These are phyloP conservation scores for Phtheirospermum japonicum DNA, from an alignment of 257 asterid species.

Conservation along the genomic window DNA sequence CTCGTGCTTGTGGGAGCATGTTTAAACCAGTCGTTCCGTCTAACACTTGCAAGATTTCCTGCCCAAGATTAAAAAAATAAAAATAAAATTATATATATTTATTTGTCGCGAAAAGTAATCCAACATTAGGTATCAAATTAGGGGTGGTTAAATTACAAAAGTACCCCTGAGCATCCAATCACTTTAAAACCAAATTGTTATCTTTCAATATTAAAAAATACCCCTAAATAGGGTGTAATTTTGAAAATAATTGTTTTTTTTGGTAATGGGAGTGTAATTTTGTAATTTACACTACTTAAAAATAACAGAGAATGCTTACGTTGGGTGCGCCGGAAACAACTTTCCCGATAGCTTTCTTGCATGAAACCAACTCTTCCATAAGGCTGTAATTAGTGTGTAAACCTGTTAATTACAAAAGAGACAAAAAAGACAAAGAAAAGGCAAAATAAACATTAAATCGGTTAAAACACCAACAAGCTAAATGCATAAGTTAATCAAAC, in stretches of 20 bases:
- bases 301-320: slow-evolving; percentile 42
- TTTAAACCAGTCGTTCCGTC: too few species aligned
- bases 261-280: neutral
- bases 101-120: too few species aligned
- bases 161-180: too few species aligned
- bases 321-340: slow-evolving; percentile 82
- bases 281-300: neutral
- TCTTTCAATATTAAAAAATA: too few species aligned
- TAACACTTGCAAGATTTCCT: too few species aligned
- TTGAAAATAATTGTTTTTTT: neutral
- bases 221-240: too few species aligned
- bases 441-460: neutral
- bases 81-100: too few species aligned
- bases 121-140: too few species aligned
- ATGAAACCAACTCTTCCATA: slow-evolving; percentile 88
- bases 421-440: neutral
- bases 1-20: too few species aligned
- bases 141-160: too few species aligned
- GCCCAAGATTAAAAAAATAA: too few species aligned
- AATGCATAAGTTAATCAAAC: slow-evolving; percentile 29
- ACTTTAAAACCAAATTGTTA: too few species aligned
- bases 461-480: slow-evolving; percentile 1
- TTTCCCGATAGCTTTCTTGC: slow-evolving; percentile 82
- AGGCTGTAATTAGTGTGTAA: slow-evolving; percentile 94
- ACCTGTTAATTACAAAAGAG: slow-evolving; percentile 44